These are phyloP conservation scores for Lactarius tabidus DNA, from an alignment of 768 basidiomycete genomes.

Conservation along the genomic window DNA sequence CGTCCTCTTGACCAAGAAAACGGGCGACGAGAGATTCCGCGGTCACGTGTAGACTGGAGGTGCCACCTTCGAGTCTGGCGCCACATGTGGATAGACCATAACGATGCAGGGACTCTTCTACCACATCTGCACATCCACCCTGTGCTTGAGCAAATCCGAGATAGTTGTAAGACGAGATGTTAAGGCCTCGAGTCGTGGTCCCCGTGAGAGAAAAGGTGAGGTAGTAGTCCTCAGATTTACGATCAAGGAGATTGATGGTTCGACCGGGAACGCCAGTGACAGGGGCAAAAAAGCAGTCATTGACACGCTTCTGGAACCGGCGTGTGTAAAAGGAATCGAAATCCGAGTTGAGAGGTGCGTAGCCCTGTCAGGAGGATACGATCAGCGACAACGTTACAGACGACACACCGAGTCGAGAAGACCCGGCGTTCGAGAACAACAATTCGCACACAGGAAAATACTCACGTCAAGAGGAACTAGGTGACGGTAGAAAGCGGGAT, in stretches of 20 bases:
- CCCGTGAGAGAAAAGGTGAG: conserved; percentile 74
- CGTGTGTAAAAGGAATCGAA: conserved; percentile 99
- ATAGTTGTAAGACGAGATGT: conserved; percentile 98
- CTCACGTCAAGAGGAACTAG: conserved; percentile 81
- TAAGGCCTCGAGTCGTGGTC: conserved; percentile 79
- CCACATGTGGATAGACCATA: conserved; percentile 82
- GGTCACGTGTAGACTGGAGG: conserved; percentile 74
- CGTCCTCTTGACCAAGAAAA: conserved; percentile 88
- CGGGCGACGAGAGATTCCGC: conserved; percentile 84
- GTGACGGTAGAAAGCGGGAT: conserved; percentile 67
- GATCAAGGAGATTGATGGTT: conserved; percentile 82
- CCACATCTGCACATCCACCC: conserved; percentile 93
- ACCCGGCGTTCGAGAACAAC: background rate
- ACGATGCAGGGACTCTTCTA: conserved; percentile 73
- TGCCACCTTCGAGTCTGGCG: conserved; percentile 75
- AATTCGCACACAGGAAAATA: no score
- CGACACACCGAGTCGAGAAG: conserved; percentile 11
- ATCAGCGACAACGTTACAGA: conserved; percentile 18
- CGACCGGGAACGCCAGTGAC: conserved; percentile 95
- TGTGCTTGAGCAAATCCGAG: conserved; percentile 94
- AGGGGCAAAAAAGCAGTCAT: conserved; percentile 92
- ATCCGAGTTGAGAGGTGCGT: conserved; percentile 94
- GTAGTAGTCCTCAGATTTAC: conserved; percentile 79
- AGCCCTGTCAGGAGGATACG: conserved; percentile 57
- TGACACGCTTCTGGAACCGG: conserved; percentile 87